Percentiles rank a stretch among this genome's conserved stretches.
phyloP scores from a whole-genome alignment of 768 basidiomycete species.

The Rickenella mellea region DNA sequence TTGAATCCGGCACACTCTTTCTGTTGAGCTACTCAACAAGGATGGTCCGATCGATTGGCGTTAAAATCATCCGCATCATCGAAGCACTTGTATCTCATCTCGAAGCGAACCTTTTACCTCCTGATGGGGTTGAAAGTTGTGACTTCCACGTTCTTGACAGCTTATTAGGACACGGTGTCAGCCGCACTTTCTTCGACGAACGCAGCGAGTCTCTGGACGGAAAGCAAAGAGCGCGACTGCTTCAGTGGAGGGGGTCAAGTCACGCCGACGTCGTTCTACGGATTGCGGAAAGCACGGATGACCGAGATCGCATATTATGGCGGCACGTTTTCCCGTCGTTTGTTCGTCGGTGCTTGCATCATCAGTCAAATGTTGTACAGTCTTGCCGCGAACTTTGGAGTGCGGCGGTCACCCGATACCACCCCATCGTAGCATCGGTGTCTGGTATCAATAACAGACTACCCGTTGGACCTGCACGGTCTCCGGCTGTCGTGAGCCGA shows the following conservation, averaged over 20 bases:
- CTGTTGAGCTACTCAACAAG: conserved; percentile 51
- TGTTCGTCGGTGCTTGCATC: conserved; percentile 45
- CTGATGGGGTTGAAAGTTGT: conserved; percentile 16
- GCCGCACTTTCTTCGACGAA: conserved; percentile 43
- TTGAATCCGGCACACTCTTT: conserved; percentile 69
- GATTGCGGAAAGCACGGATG: conserved; percentile 62
- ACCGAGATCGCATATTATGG: conserved; percentile 67
- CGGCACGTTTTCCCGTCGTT: conserved; percentile 60
- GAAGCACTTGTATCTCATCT: conserved; percentile 39
- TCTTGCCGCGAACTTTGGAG: conserved; percentile 58
- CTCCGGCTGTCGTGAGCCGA: conserved; percentile 31
- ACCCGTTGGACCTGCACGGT: conserved; percentile 37
- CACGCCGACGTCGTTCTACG: conserved; percentile 50
- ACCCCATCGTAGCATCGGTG: conserved; percentile 60
- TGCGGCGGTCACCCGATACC: conserved; percentile 60
- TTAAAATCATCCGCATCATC: conserved; percentile 54
- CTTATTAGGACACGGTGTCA: conserved; percentile 39
- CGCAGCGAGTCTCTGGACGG: conserved; percentile 60
- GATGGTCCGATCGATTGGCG: conserved; percentile 46
- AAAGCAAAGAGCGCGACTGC: conserved; percentile 48
- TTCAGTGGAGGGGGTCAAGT: conserved; percentile 54
- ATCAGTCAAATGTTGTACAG: conserved; percentile 32
- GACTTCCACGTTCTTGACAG: conserved; percentile 37
- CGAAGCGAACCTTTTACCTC: conserved; percentile 19
- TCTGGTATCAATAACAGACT: conserved; percentile 59